These are phyloP conservation scores for Phialocephala sp. DNA, from an alignment of 2,329 filamentous ascomycete species.

Conservation along the genomic window DNA sequence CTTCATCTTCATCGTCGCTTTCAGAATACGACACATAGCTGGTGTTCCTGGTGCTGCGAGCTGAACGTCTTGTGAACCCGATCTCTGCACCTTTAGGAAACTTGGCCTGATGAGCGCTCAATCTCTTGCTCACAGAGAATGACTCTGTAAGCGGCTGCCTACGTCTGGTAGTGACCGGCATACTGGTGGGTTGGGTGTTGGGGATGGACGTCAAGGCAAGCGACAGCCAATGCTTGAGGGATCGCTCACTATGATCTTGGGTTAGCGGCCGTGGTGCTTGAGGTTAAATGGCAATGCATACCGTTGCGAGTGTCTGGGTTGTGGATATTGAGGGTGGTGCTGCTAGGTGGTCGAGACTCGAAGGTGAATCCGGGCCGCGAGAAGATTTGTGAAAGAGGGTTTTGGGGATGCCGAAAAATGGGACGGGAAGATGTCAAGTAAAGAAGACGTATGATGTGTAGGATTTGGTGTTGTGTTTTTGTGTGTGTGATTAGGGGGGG, in stretches of 20 bases:
- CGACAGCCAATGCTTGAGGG: not conserved
- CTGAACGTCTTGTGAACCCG: not conserved
- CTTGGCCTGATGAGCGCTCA: not conserved
- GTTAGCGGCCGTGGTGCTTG: not conserved
- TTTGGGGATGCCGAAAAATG: not conserved
- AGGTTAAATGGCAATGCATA: not conserved
- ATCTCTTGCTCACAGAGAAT: not conserved
- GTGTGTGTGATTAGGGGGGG: not conserved
- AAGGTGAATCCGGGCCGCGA: not conserved
- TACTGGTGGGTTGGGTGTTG: not conserved
- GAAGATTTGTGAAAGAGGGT: not conserved
- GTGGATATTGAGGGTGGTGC: not conserved
- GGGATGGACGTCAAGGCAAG: not conserved
- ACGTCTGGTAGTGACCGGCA: not conserved
- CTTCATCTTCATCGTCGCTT: slow-evolving; percentile 1
- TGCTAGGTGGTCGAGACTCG: not conserved
- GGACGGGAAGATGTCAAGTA: not conserved
- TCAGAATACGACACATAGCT: slow-evolving; percentile 1
- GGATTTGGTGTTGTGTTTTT: not conserved
- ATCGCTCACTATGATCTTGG: not conserved
- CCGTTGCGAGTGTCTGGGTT: not conserved
- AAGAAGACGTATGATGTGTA: not conserved
- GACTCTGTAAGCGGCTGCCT: not conserved
- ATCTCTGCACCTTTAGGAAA: not conserved
- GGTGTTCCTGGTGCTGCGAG: not conserved